These are phyloP conservation scores for Chromosphaera perkinsii DNA, from an alignment of 208 protist species.

Conservation along the genomic window DNA sequence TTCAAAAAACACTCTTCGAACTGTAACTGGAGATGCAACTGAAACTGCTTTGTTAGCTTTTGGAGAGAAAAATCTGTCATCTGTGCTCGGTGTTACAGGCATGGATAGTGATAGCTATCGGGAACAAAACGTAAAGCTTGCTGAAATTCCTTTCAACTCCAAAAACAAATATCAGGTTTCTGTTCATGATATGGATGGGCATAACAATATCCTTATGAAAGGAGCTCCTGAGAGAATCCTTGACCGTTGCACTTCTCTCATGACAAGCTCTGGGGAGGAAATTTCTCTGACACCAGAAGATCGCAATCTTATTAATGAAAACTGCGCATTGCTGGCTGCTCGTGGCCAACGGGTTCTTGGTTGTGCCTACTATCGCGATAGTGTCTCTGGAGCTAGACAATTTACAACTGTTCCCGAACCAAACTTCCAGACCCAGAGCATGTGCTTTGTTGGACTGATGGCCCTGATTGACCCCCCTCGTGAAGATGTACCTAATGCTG, in stretches of 20 bases:
- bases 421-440: constrained; percentile 24
- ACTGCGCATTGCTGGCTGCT: background rate
- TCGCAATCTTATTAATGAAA: background rate
- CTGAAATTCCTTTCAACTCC: constrained; percentile 68
- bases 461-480: constrained; percentile 75
- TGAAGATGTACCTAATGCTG: constrained; percentile 55
- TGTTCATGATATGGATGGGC: constrained; percentile 15
- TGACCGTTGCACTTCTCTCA: background rate
- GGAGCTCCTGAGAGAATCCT: constrained; percentile 24
- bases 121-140: constrained; percentile 30
- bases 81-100: background rate
- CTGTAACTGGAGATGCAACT: background rate
- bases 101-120: background rate
- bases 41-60: background rate
- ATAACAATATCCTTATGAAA: constrained; percentile 3
- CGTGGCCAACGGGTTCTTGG: constrained; percentile 11
- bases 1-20: background rate
- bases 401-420: background rate
- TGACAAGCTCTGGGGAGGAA: constrained; percentile 3
- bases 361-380: constrained; percentile 9
- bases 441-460: constrained; percentile 73
- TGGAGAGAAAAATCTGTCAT: background rate
- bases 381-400: constrained; percentile 15
- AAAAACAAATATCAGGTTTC: constrained; percentile 57
- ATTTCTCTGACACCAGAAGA: background rate